These are phyloP conservation scores for Epichloe brachyelytri DNA, from an alignment of 2,329 filamentous ascomycete genomes.

Conservation along the genomic window DNA sequence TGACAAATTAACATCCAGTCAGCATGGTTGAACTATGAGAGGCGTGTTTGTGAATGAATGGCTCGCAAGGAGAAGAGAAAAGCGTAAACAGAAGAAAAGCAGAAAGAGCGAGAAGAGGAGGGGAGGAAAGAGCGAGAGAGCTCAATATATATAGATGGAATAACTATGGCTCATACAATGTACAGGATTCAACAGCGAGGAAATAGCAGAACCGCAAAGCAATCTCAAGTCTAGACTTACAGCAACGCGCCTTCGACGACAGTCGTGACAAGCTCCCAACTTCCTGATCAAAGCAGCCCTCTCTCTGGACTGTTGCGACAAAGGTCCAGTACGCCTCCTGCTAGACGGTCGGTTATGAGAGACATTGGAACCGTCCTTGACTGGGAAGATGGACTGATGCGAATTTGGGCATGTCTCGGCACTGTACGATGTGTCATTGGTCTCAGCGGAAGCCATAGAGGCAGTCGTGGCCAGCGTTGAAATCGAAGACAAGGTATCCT, in stretches of 20 bases:
- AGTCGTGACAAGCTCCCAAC: constrained; percentile 44
- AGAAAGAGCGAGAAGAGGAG: neutral
- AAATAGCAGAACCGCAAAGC: neutral
- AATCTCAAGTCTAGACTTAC: constrained; percentile 27
- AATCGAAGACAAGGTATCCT: constrained; percentile 40
- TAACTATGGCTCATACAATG: too few relatives aligned
- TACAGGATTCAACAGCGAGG: too few relatives aligned
- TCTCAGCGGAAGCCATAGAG: constrained; percentile 31
- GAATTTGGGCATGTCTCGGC: constrained; percentile 38
- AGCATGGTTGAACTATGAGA: constrained; percentile 4
- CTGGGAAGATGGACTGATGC: constrained; percentile 40
- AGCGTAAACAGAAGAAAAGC: too few relatives aligned
- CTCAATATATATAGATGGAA: neutral
- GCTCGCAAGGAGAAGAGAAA: too few relatives aligned
- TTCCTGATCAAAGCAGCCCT: constrained; percentile 47
- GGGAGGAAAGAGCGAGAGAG: too few relatives aligned
- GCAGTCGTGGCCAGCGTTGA: constrained; percentile 37
- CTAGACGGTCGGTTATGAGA: constrained; percentile 40
- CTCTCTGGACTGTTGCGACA: constrained; percentile 45
- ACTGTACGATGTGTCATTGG: constrained; percentile 37
- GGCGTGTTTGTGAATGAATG: neutral
- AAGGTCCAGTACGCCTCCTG: constrained; percentile 44
- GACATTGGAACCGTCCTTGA: constrained; percentile 42
- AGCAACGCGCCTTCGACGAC: constrained; percentile 42
- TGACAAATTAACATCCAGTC: neutral